Evolutionary conservation across 177 flowering plant species (phyloP).

Genomic region (Telopea speciosissima): DNA sequence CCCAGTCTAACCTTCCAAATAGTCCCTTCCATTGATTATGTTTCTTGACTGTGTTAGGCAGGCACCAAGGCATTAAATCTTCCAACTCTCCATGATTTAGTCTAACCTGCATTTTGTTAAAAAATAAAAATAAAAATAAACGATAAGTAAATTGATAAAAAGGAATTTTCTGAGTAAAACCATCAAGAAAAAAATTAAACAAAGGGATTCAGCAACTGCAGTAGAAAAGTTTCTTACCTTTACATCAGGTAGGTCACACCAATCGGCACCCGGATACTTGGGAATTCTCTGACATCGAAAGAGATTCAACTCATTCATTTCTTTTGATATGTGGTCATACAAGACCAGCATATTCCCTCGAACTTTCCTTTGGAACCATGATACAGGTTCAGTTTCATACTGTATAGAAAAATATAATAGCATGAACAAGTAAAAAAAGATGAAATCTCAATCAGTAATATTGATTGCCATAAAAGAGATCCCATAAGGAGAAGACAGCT

Average conservation of each 20-base stretch:
- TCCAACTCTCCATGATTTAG: constrained; percentile 75
- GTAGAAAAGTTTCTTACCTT: constrained; percentile 41
- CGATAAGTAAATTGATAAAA: too few relatives aligned
- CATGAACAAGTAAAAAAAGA: neutral
- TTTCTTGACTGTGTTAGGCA: constrained; percentile 82
- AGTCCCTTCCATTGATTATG: constrained; percentile 96
- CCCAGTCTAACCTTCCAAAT: constrained; percentile 93
- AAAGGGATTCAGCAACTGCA: neutral
- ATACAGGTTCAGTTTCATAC: constrained; percentile 64
- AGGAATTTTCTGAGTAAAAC: neutral
- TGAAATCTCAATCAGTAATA: too few relatives aligned
- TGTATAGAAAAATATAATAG: constrained; percentile 17
- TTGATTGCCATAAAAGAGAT: neutral
- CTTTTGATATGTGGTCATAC: constrained; percentile 81
- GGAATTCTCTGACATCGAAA: constrained; percentile 77
- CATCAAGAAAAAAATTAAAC: neutral
- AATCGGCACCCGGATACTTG: constrained; percentile 85
- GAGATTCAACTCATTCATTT: constrained; percentile 85
- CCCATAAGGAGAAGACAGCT: constrained; percentile 47
- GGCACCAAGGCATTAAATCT: constrained; percentile 90
- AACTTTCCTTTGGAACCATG: constrained; percentile 94
- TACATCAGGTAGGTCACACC: constrained; percentile 86
- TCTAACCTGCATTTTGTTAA: constrained; percentile 61
- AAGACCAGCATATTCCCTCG: constrained; percentile 45
- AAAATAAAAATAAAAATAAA: too few relatives aligned